These are phyloP conservation scores for Russula foetens DNA, from an alignment of 768 basidiomycete genomes.

Conservation along the genomic window DNA sequence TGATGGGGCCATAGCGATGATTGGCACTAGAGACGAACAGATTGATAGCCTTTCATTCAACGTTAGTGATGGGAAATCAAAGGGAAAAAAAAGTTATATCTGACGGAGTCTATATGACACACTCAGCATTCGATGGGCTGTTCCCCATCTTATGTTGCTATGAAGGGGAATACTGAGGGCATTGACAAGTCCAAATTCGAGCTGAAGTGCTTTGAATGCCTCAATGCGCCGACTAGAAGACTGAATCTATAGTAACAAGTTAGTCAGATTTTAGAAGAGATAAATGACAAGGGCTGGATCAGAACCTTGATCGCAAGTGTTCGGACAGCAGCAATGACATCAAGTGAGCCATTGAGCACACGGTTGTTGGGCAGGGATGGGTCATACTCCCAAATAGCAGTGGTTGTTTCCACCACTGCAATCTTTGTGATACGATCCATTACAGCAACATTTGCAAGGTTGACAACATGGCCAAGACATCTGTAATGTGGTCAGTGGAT, in stretches of 20 bases:
- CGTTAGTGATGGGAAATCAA: too few species aligned
- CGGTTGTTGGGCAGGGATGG: not conserved
- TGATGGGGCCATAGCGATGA: not conserved
- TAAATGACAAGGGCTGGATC: not conserved
- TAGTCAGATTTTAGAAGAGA: not conserved
- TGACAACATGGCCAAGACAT: not conserved
- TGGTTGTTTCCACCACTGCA: not conserved
- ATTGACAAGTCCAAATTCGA: too few species aligned
- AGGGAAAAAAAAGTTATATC: too few species aligned
- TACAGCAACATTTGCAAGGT: not conserved
- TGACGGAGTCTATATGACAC: too few species aligned
- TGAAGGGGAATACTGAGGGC: too few species aligned
- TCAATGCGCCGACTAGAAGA: too few species aligned
- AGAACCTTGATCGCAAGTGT: not conserved
- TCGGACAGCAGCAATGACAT: not conserved
- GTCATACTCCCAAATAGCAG: conserved; percentile 2
- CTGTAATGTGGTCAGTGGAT: not conserved
- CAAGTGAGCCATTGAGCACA: not conserved
- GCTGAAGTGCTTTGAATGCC: too few species aligned
- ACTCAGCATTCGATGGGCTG: too few species aligned
- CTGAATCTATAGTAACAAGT: not conserved
- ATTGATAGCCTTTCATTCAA: not conserved
- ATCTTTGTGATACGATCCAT: not conserved
- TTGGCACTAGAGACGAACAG: not conserved
- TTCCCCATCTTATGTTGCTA: too few species aligned